A percentile compares a stretch with the other conserved stretches of the same genome.
phyloP scores from a whole-genome alignment of 345 rosid species.

The Mercurialis annua region DNA sequence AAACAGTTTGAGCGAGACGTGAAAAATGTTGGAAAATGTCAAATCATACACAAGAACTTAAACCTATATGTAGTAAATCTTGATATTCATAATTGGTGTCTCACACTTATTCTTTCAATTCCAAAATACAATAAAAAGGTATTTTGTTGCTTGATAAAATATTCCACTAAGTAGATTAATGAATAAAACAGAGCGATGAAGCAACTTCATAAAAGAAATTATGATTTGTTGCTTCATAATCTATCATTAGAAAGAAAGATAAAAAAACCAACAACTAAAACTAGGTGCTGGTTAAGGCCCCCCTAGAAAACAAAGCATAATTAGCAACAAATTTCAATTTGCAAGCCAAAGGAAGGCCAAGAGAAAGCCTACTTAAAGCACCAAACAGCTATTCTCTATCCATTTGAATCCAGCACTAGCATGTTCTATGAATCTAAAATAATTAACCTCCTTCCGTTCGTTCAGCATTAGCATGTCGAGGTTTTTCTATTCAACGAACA shows the following conservation, averaged over 20 bases:
- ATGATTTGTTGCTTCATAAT: not conserved
- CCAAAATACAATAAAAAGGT: slow-evolving; percentile 1
- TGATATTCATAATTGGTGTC: no score
- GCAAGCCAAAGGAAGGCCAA: not conserved
- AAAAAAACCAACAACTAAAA: not conserved
- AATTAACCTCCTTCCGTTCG: no score
- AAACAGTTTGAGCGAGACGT: no score
- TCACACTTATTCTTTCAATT: no score
- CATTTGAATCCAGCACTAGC: not conserved
- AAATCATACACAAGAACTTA: no score
- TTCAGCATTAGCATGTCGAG: no score
- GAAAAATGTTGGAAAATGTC: no score
- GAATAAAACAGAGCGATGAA: slow-evolving; percentile 10
- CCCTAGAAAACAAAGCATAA: not conserved
- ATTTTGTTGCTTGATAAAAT: not conserved
- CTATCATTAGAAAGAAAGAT: not conserved
- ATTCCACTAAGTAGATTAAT: slow-evolving; percentile 7
- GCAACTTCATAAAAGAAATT: slow-evolving; percentile 4
- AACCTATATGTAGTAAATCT: no score
- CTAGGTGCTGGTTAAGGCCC: not conserved
- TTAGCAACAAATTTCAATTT: no score
- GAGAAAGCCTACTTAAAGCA: not conserved
- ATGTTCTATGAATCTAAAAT: no score
- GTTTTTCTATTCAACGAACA: no score
- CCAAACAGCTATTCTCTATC: not conserved